These are phyloP conservation scores for Primulina tabacum DNA, from an alignment of 257 asterid genomes.

Conservation along the genomic window DNA sequence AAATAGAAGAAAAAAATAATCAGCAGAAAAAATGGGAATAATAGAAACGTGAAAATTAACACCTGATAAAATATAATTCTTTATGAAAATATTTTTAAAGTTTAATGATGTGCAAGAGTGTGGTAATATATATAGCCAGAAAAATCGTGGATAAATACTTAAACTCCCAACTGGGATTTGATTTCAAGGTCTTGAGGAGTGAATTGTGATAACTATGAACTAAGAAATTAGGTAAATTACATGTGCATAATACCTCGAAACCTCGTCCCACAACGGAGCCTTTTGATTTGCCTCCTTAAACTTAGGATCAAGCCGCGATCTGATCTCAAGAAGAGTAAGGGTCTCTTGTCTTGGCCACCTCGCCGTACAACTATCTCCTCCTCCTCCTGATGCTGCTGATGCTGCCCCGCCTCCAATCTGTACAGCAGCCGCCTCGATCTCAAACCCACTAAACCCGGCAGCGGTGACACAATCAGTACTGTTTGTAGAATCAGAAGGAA, in stretches of 20 bases:
- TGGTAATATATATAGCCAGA: no score
- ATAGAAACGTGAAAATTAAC: not conserved
- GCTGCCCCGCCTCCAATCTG: constrained; percentile 13
- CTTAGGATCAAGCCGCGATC: constrained; percentile 85
- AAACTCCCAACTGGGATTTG: no score
- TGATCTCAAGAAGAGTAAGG: constrained; percentile 89
- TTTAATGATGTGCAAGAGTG: no score
- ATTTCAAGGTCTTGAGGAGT: no score
- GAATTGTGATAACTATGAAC: no score
- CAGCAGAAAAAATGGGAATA: no score
- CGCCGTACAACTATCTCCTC: constrained; percentile 56
- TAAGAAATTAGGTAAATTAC: constrained; percentile 26
- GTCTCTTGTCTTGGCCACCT: constrained; percentile 99
- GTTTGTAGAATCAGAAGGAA: constrained; percentile 14
- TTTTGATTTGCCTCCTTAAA: constrained; percentile 96
- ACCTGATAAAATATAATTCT: not conserved
- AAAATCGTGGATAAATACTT: not conserved
- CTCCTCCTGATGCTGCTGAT: constrained; percentile 3
- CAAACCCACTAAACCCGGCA: constrained; percentile 41
- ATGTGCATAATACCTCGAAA: constrained; percentile 60
- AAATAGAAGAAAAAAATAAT: no score
- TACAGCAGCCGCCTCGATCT: constrained; percentile 28
- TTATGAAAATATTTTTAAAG: no score
- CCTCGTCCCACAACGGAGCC: constrained; percentile 97
- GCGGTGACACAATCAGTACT: constrained; percentile 4